phyloP scores from a whole-genome alignment of 2,329 filamentous ascomycete genomes.

The Cordyceps fumosorosea region DNA sequence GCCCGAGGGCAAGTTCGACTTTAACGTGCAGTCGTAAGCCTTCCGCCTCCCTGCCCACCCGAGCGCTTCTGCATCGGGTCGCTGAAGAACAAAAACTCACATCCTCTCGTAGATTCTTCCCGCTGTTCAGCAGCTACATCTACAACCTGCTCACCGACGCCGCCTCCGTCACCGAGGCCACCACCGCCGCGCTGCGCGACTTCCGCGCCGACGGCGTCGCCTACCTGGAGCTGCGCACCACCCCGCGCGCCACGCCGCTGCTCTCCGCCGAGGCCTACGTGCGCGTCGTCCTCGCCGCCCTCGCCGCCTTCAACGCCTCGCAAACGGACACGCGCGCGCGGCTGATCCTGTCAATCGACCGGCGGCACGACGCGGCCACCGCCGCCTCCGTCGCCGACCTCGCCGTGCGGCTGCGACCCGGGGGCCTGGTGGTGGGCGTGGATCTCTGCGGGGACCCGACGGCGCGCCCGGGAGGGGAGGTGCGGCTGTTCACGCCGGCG shows the following conservation, averaged over 20 bases:
- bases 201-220: constrained; percentile 66
- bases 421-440: constrained; percentile 58
- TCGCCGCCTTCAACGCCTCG: constrained; percentile 41
- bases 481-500: constrained; percentile 51
- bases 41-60: background rate
- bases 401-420: constrained; percentile 44
- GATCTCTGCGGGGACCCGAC: constrained; percentile 73
- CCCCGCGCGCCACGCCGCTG: constrained; percentile 56
- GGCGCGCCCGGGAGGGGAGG: constrained; percentile 43
- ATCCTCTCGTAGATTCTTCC: constrained; percentile 57
- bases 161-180: constrained; percentile 54
- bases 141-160: constrained; percentile 65
- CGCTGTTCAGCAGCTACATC: constrained; percentile 71
- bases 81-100: background rate
- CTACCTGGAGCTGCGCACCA: constrained; percentile 76
- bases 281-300: constrained; percentile 55
- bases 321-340: constrained; percentile 45
- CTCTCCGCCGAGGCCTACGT: constrained; percentile 61
- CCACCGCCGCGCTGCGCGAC: constrained; percentile 55
- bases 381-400: constrained; percentile 60
- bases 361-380: constrained; percentile 51
- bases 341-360: constrained; percentile 70
- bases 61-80: background rate
- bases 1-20: constrained; percentile 64
- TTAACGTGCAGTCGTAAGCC: constrained; percentile 59